Evolutionary conservation across 2,329 filamentous ascomycete genomes (phyloP), one percentile per base, ranked within the genome.

Genomic region (Emmonsiellopsis sp.): DNA sequence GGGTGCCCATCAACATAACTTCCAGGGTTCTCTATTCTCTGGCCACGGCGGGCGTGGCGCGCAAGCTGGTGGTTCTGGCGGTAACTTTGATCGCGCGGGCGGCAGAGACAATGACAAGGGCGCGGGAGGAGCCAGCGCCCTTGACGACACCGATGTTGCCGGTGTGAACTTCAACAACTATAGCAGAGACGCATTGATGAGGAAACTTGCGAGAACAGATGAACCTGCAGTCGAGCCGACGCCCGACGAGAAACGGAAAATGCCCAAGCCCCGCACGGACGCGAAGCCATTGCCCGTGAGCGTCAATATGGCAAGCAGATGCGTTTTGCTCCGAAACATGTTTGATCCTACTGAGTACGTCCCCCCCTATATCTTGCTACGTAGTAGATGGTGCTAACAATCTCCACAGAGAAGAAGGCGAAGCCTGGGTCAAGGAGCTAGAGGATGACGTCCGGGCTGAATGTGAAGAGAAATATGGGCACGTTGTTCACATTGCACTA

Each of bases 161-260:
- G 93, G 93, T 67, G 92, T 98, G 73, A 97, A 97, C 75, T 97
- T 97, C 86, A 95, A 90, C 81, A 96, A 96, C 73, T 96, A 95
- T 77, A 95, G 89, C 79, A 88, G 93, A 75, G 90, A 97, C 77
- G 88, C 91, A 68, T 85, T 98, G 74, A 98, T 98, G 93, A 84
- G 89, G 72, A 96, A 97, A 76, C 87, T 98, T 73, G 91, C 93
- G 68, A 86, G 93, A 79, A 92, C 87, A 75, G 91, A 97, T 74
- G 90, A 97, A 68, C 78, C 83, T 61, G 74, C 78, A 57, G 74
- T 79, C 62, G 80, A 81, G 63, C 68, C 70, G 54, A 62, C 67
- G 56, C 75, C 79, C 62, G 82, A 81, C 64, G 82, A 86, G 61
- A 83, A 88, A 72, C 81, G 82, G 68, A 85, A 87, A 71, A 77